Evolutionary conservation across 2,329 filamentous ascomycete genomes (phyloP), one percentile per base, ranked within the genome.

Genomic region (Bretziella fagacearum): DNA sequence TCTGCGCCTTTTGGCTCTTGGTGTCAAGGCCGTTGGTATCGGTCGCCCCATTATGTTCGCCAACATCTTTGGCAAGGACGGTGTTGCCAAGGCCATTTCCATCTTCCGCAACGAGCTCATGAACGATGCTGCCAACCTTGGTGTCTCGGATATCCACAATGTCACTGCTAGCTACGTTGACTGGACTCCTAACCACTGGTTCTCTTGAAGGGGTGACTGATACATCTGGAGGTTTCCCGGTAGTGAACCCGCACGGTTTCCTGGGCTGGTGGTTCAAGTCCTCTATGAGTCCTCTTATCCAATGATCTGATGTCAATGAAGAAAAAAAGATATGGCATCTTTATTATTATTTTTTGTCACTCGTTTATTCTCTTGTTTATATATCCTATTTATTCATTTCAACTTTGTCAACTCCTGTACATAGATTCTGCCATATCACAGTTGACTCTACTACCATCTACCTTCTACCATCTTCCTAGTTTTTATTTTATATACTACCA

Each of bases 41-140:
- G 70, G 69, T 13, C 58, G 71, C 1, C 64, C 68, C 7, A 35
- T 49, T 4, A 48, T 52, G 49, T 51, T 51, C 35, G 41, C 67
- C 52, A 73, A 73, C 57, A 56, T 69, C 39, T 74, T 64, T 51
- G 71, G 70, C 4, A 56, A 60, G 40, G 62, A 64, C 6, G 70
- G 71, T 37, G 65, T 74, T 2, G 57, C 62, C 54, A 64, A 62
- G 57, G 64, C 57, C 25, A 58, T 64, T 39, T 36, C 57, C 6
- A 60, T 74, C 8, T 57, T 74, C 53, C 70, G 68, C 61, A 60
- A 64, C 48, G 70, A 73, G 60, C 58, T 74, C 46, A 56, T 59
- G 27, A 59, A 64, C 46, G 65, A 67, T 49, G 63, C 62, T 10
- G 63, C 59, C 8, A 67, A 66, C 57, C 54, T 67, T n/a, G 64